Evolutionary conservation across 1,284 basidiomycete genomes (phyloP).

Genomic region (Malassezia globosa): DNA sequence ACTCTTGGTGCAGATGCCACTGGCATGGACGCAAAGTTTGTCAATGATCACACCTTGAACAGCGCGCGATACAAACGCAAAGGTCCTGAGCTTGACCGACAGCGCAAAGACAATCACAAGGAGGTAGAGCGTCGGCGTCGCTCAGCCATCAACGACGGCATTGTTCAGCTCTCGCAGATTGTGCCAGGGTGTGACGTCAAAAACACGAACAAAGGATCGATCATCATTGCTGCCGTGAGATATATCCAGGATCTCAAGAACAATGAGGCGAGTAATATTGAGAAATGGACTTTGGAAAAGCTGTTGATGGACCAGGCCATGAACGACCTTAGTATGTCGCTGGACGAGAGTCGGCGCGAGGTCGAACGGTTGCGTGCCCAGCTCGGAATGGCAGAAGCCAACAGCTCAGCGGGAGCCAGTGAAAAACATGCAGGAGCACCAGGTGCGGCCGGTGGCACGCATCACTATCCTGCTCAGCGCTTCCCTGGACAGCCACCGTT

Average conservation of each 20-base stretch:
- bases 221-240: conserved; percentile 67
- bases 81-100: conserved; percentile 34
- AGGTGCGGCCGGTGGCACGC: not conserved
- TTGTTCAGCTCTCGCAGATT: conserved; percentile 77
- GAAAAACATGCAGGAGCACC: not conserved
- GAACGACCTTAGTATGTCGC: conserved; percentile 38
- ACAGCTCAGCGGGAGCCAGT: not conserved
- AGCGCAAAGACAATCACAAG: conserved; percentile 53
- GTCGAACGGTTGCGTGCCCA: conserved; percentile 30
- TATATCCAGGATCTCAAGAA: conserved; percentile 83
- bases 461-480: conserved; percentile 11
- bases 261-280: conserved; percentile 77
- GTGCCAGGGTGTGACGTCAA: conserved; percentile 71
- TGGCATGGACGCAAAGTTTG: conserved; percentile 21
- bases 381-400: conserved; percentile 20
- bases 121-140: conserved; percentile 87
- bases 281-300: conserved; percentile 82
- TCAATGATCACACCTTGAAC: conserved; percentile 14
- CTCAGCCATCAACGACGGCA: conserved; percentile 89
- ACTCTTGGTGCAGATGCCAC: conserved; percentile 13
- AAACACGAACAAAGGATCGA: conserved; percentile 65
- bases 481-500: conserved; percentile 6
- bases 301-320: conserved; percentile 70
- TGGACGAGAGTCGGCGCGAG: conserved; percentile 29
- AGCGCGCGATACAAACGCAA: conserved; percentile 18